Conservation (phyloP, 2,329 filamentous ascomycete species). For the Didymella segeticola region DNA sequence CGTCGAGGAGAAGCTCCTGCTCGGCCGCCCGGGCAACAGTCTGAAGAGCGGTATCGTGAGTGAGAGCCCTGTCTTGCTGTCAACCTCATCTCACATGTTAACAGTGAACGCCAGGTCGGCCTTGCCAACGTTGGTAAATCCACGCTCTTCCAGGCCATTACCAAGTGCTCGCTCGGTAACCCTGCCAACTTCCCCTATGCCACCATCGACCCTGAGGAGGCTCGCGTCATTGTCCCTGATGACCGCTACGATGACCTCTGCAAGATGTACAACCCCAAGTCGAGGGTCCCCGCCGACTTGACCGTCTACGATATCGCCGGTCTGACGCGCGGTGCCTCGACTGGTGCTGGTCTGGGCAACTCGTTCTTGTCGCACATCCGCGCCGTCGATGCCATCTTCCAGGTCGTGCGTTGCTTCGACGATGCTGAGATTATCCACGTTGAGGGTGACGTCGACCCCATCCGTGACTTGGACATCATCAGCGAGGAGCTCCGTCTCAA, state of each 20-base stretch:
- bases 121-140: constrained; percentile 99
- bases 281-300: constrained; percentile 92
- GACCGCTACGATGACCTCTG: constrained; percentile 95
- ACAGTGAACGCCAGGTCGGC: constrained; percentile 74
- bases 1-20: constrained; percentile 92
- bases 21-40: constrained; percentile 96
- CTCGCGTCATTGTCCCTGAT: constrained; percentile 95
- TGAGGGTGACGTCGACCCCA: constrained; percentile 96
- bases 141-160: constrained; percentile 99
- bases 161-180: constrained; percentile 95
- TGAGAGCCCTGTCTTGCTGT: constrained; percentile 59
- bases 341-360: constrained; percentile 96
- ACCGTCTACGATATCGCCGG: constrained; percentile 99
- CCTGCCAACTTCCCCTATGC: constrained; percentile 99
- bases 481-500: constrained; percentile 95
- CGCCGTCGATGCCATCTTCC: constrained; percentile 97
- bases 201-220: constrained; percentile 98
- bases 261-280: constrained; percentile 98
- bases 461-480: constrained; percentile 94
- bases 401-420: constrained; percentile 96
- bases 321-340: constrained; percentile 93
- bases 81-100: constrained; percentile 48
- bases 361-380: constrained; percentile 98
- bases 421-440: constrained; percentile 99
- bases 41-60: constrained; percentile 98